A percentile compares a stretch with the other conserved stretches of the same genome.
These are phyloP conservation scores for Cladorrhinum sp. DNA, from an alignment of 2,329 filamentous ascomycete genomes.

Conservation along the genomic window DNA sequence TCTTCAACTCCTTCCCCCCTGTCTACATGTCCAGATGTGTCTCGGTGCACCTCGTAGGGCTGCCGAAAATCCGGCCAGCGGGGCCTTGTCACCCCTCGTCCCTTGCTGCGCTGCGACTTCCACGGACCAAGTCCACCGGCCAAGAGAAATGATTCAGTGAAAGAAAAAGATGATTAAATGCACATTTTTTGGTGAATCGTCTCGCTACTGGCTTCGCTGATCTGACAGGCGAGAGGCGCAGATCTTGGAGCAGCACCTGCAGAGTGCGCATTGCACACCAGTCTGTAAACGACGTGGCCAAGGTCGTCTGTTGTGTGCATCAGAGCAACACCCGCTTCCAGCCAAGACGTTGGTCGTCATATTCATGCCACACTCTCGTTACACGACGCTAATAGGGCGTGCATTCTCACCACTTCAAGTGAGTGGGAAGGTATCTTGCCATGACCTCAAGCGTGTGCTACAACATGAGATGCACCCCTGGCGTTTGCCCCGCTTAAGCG, in stretches of 20 bases:
- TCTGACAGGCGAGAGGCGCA: constrained; percentile 21
- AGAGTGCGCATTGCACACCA: too few species aligned
- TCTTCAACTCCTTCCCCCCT: background rate
- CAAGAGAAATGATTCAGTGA: background rate
- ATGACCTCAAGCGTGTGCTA: too few species aligned
- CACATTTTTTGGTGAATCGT: background rate
- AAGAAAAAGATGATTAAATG: background rate
- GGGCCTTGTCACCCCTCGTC: background rate
- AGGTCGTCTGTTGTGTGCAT: constrained; percentile 8
- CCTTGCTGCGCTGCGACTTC: background rate
- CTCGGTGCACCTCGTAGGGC: constrained; percentile 1
- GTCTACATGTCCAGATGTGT: background rate
- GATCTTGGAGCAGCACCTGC: constrained; percentile 3
- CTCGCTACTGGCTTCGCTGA: background rate
- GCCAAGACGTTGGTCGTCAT: background rate
- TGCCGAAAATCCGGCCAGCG: constrained; percentile 2
- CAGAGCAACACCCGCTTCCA: background rate
- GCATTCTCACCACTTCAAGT: background rate
- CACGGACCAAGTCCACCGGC: background rate
- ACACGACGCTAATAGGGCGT: background rate
- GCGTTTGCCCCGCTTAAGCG: background rate
- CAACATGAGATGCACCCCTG: background rate
- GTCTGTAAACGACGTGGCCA: background rate
- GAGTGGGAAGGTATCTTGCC: too few species aligned
- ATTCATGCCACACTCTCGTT: background rate